Percentiles rank a stretch among this genome's conserved stretches.
phyloP scores from a whole-genome alignment of 1,284 basidiomycete genomes.

The Uromyces viciae-fabae region DNA sequence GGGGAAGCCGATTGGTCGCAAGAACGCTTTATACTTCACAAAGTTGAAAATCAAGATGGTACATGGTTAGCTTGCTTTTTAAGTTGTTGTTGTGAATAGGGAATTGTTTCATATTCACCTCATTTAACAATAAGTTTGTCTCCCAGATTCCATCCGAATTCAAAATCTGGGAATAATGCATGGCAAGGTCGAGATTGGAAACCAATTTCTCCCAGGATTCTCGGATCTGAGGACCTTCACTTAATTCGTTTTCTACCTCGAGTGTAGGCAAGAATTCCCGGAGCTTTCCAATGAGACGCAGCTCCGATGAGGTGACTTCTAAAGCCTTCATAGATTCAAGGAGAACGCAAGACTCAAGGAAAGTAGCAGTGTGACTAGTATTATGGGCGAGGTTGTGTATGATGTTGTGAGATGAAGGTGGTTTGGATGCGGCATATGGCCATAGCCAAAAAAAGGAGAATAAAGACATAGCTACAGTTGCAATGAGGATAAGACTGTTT shows the following conservation, averaged over 20 bases:
- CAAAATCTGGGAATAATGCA: background rate
- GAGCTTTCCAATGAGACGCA: background rate
- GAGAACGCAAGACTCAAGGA: background rate
- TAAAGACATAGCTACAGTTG: background rate
- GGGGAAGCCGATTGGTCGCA: background rate
- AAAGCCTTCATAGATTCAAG: background rate
- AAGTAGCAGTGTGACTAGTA: background rate
- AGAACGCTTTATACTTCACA: background rate
- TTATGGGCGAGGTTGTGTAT: background rate
- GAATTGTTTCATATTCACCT: background rate
- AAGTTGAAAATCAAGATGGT: no score
- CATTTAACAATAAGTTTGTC: background rate
- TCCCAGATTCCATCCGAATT: background rate
- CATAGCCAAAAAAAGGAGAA: background rate
- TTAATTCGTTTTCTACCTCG: background rate
- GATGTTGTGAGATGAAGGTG: background rate
- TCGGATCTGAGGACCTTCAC: background rate
- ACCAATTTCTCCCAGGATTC: background rate
- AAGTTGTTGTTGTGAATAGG: no score
- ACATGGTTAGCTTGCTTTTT: no score
- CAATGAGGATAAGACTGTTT: background rate
- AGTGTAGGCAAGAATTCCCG: background rate
- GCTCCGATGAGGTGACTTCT: background rate
- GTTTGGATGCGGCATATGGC: background rate
- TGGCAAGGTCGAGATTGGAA: background rate